Evolutionary conservation across 768 basidiomycete species (phyloP), one percentile per base, ranked within the genome.

Genomic region (Lactarius trivialis): DNA sequence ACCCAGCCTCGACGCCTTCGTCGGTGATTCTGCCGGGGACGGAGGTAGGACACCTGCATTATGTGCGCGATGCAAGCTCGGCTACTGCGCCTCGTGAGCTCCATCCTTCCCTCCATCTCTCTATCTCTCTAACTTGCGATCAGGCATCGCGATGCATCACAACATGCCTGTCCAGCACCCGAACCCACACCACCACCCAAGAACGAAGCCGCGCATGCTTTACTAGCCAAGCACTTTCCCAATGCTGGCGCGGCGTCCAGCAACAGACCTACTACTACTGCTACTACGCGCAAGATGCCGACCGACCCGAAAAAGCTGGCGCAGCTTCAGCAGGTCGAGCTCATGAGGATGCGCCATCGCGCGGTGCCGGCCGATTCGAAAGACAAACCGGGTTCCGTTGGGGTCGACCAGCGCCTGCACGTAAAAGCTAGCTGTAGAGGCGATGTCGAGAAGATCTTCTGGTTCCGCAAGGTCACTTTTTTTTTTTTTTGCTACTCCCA

Each of bases 261-360:
- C 24, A 50, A 28, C 34, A 37, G 66, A 21, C 55, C 74, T 36
- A 51, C 60, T 24, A 34, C 64, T n/a, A 3, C 58, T 19, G 41
- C 58, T 11, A 32, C 56, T 9, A 68, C 56, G 32, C 57, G 68
- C 55, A 64, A 68, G 58, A 19, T 68, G 64, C 78, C 81, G 7
- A 76, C 76, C 14, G 81, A 85, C 67, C 79, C 84, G 8, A 77
- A 74, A 58, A 84, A 84, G 66, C 70, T 80, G 24, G 82, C 79
- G 1, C 81, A 83, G 64, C 71, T 78, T 61, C 78, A 79, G 60
- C 83, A 82, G 67, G 70, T 91, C 19, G 82, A 85, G 68, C 69
- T 85, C 6, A 88, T 92, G 81, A 89, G 84, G 69, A 81, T 93
- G 79, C 83, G 85, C 58, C 89, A 88, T 70, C 78, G 76, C 41